A percentile compares a stretch with the other conserved stretches of the same genome.
phyloP scores from a whole-genome alignment of 2,329 filamentous ascomycete genomes.

The Clonostachys chloroleuca region DNA sequence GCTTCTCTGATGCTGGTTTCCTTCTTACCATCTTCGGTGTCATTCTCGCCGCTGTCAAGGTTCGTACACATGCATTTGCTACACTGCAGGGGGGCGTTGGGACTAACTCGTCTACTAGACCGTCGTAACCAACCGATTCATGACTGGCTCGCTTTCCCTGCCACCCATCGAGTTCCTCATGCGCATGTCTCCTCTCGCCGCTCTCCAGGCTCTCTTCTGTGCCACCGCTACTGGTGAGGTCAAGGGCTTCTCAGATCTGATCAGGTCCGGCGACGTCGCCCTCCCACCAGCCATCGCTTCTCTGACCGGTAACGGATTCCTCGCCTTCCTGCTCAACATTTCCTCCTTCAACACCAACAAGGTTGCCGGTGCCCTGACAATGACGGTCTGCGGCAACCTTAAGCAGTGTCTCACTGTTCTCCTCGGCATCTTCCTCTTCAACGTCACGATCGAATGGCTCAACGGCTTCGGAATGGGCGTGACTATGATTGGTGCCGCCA shows the following conservation, averaged over 20 bases:
- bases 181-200: constrained; percentile 58
- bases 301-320: constrained; percentile 44
- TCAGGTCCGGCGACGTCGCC: constrained; percentile 25
- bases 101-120: constrained; percentile 27
- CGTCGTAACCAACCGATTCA: constrained; percentile 59
- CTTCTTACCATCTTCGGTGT: constrained; percentile 49
- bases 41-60: constrained; percentile 50
- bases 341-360: constrained; percentile 56
- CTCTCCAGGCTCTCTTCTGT: constrained; percentile 47
- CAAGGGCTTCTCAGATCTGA: constrained; percentile 27
- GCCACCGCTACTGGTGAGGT: constrained; percentile 49
- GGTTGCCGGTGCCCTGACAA: constrained; percentile 51
- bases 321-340: constrained; percentile 52
- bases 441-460: constrained; percentile 40
- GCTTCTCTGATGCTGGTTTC: constrained; percentile 54
- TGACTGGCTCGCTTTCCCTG: constrained; percentile 55
- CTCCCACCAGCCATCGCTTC: constrained; percentile 29
- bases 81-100: not conserved
- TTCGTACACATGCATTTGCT: constrained; percentile 11
- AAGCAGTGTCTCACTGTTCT: constrained; percentile 54
- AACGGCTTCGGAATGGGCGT: constrained; percentile 54
- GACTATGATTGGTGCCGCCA: constrained; percentile 49
- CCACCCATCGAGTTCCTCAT: constrained; percentile 57
- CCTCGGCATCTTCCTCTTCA: constrained; percentile 48
- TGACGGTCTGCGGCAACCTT: constrained; percentile 55